Percentiles rank a stretch among this genome's conserved stretches.
Evolutionary conservation across 192 early-diverging fungal species (phyloP).

Genomic region (Gaertneriomyces sp.): DNA sequence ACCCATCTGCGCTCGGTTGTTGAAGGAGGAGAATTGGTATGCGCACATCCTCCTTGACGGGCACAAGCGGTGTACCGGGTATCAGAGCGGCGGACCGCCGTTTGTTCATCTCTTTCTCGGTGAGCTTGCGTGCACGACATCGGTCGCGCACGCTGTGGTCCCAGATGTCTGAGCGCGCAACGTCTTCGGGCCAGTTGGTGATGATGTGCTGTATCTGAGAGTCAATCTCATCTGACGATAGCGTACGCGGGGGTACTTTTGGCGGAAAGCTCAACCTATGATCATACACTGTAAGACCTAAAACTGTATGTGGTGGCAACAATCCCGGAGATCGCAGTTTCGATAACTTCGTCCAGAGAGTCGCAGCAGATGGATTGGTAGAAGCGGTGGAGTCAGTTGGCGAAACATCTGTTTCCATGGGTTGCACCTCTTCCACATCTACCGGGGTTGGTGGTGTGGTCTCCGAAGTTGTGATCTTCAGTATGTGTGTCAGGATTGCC

Average conservation of each 20-base stretch:
- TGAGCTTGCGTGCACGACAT: conserved; percentile 9
- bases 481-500: conserved; percentile 63
- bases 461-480: conserved; percentile 37
- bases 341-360: conserved; percentile 25
- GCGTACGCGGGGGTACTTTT: conserved; percentile 32
- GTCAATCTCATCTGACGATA: not conserved
- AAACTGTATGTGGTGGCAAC: conserved; percentile 72
- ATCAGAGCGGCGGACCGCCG: conserved; percentile 49
- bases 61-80: conserved; percentile 66
- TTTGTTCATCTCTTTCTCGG: conserved; percentile 24
- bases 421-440: conserved; percentile 14
- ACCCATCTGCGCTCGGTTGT: conserved; percentile 45
- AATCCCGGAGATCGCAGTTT: conserved; percentile 56
- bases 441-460: conserved; percentile 9
- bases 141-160: not conserved
- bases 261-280: conserved; percentile 66
- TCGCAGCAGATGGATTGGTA: not conserved
- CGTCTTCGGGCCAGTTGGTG: conserved; percentile 22
- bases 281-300: conserved; percentile 78
- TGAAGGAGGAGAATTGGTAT: conserved; percentile 84
- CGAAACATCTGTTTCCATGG: conserved; percentile 38
- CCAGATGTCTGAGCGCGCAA: conserved; percentile 28
- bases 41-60: conserved; percentile 50
- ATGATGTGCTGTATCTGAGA: conserved; percentile 6
- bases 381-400: not conserved